A percentile compares a stretch with the other conserved stretches of the same genome.
These are phyloP conservation scores for Purpureocillium lavendulum DNA, from an alignment of 2,329 filamentous ascomycete genomes.

Conservation along the genomic window DNA sequence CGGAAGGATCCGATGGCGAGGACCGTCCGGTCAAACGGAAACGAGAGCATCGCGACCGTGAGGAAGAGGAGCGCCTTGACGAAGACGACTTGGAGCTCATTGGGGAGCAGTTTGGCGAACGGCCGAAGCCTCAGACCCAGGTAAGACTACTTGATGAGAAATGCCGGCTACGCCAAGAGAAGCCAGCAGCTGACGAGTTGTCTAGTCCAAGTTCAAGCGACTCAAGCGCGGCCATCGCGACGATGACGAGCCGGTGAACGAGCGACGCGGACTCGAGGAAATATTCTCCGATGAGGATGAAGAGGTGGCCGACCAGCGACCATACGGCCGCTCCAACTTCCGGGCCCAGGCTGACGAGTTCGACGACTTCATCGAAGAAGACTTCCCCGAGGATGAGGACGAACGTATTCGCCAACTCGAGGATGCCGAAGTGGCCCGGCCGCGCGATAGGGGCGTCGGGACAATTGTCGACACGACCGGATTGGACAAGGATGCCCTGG, in stretches of 20 bases:
- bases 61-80: slow-evolving; percentile 82
- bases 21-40: slow-evolving; percentile 61
- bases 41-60: slow-evolving; percentile 66
- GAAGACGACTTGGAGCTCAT: slow-evolving; percentile 96
- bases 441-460: slow-evolving; percentile 61
- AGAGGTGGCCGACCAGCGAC: slow-evolving; percentile 48
- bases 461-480: slow-evolving; percentile 72
- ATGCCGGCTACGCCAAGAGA: no score
- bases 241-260: slow-evolving; percentile 55
- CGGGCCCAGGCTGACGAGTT: slow-evolving; percentile 68
- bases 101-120: slow-evolving; percentile 64
- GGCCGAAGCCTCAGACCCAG: slow-evolving; percentile 57
- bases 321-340: slow-evolving; percentile 42
- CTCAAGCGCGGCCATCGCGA: slow-evolving; percentile 85
- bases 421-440: slow-evolving; percentile 81
- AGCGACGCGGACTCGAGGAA: slow-evolving; percentile 70
- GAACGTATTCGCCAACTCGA: slow-evolving; percentile 68
- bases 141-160: slow-evolving; percentile 36
- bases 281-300: slow-evolving; percentile 97
- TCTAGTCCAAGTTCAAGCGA: slow-evolving; percentile 85
- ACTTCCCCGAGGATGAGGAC: slow-evolving; percentile 81
- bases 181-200: slow-evolving; percentile 10
- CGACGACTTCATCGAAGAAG: slow-evolving; percentile 95
- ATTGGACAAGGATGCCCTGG: slow-evolving; percentile 83
- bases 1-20: slow-evolving; percentile 52